Evolutionary conservation across 2,329 filamentous ascomycete species (phyloP).

Genomic region (Cladorrhinum sp.): DNA sequence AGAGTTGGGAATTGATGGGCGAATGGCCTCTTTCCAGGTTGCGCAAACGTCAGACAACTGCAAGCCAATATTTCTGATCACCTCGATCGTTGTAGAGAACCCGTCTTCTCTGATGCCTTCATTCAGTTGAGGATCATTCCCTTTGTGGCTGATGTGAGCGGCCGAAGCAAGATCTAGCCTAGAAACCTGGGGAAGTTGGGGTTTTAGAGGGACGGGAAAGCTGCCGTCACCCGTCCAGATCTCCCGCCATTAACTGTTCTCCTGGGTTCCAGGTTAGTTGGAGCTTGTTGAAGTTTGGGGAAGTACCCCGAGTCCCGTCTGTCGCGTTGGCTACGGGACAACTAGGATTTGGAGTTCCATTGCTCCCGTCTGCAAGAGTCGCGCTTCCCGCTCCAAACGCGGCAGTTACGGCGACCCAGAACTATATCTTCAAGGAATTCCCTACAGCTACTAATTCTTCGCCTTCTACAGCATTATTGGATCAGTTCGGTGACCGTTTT

Average conservation of each 20-base stretch:
- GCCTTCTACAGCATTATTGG: too few species aligned
- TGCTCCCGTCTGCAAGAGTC: neutral
- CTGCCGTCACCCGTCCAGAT: neutral
- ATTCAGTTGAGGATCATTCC: too few species aligned
- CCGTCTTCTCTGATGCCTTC: neutral
- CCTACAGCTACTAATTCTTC: too few species aligned
- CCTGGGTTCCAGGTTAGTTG: neutral
- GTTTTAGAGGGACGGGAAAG: neutral
- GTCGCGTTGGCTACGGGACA: too few species aligned
- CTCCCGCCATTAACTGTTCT: neutral
- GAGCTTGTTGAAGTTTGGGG: neutral
- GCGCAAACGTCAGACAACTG: constrained; percentile 5
- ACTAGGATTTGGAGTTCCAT: neutral
- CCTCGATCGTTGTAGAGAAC: neutral
- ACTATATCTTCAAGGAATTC: too few species aligned
- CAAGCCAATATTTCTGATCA: neutral
- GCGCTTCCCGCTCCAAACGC: neutral
- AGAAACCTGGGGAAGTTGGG: neutral
- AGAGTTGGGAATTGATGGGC: constrained; percentile 3
- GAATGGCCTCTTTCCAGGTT: constrained; percentile 23
- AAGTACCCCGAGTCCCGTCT: too few species aligned
- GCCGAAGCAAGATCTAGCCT: neutral
- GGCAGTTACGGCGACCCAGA: too few species aligned
- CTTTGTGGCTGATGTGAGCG: neutral
- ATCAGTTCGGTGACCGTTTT: too few species aligned